Base-by-base conservation (phyloP, 2,329 filamentous ascomycete species). In the Aspergillus proliferans region DNA sequence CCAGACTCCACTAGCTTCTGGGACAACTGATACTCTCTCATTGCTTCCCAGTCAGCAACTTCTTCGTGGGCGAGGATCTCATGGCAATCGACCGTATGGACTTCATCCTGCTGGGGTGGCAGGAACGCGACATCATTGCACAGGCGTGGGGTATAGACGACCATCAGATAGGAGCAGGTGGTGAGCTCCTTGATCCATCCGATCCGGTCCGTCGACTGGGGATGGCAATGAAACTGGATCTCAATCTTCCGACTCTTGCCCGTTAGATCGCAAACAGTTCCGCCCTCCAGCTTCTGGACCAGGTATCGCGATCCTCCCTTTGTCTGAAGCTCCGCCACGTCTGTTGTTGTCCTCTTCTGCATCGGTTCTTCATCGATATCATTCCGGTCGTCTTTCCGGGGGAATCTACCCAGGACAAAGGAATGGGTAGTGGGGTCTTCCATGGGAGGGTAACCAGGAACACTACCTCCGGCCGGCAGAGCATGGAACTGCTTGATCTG, bases 401-500 rank as follows among this genome's bases (percentile, higher is more conserved):
- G 61, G 45, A 82, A 85, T 47, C 76, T 79, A 0, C 91, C 91
- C 14, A 96, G 76, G 4, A 90, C 76, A 60, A 87, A 96, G 43
- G 88, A 86, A 45, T 84, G 81, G 3, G 86, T 87, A 8, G 79
- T 78, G 0, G 84, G 84, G 59, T 96, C 91, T 59, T 88, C 85
- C 42, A 85, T 78, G 0, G 91, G 91, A 21, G 88, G 85, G 56
- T 82, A 84, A 24, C 75, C 70, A 1, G 82, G 80, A 9, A 86
- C 81, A 3, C 84, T 84, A 51, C 84, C 83, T 41, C 82, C 78
- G 2, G 83, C 82, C 1, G 88, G 81, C 51, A 92, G 73, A 41
- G 89, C 88, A 67, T 96, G 91, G 70, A 94, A 96, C 69, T 96
- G 91, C 61, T 88, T 86, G 53, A 96, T 85, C 54, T 92, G 83